phyloP scores from a whole-genome alignment of 1,284 basidiomycete genomes.

The Somion occarium region DNA sequence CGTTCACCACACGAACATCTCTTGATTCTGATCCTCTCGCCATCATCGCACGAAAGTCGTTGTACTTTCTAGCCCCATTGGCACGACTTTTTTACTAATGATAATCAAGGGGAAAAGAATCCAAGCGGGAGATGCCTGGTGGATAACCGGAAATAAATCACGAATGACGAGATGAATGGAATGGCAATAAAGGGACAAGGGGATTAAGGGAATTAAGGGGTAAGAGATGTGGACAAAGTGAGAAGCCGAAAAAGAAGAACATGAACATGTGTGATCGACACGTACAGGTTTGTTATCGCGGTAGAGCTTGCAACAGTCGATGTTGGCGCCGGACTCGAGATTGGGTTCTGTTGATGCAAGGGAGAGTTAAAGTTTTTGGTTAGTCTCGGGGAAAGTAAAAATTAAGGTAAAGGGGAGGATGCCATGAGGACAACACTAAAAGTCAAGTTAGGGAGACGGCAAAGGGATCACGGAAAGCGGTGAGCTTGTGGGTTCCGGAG shows the following conservation, averaged over 20 bases:
- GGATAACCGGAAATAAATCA: no score
- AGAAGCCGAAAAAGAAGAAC: background rate
- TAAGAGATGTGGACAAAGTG: background rate
- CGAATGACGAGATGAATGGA: conserved; percentile 4
- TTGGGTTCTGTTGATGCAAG: conserved; percentile 75
- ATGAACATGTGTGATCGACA: conserved; percentile 3
- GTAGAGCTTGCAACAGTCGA: conserved; percentile 96
- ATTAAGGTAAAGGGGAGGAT: background rate
- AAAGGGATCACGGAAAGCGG: no score
- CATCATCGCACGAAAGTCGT: no score
- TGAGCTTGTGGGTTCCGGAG: no score
- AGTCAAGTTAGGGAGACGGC: background rate
- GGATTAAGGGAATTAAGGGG: background rate
- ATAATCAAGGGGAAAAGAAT: no score
- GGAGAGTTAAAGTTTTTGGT: background rate
- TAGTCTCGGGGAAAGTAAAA: background rate
- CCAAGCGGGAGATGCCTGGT: no score
- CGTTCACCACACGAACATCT: no score
- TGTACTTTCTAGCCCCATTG: no score
- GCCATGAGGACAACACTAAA: background rate
- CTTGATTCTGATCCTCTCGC: no score
- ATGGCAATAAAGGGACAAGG: background rate
- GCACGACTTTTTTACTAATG: no score
- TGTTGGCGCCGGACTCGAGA: conserved; percentile 95
- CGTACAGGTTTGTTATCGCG: conserved; percentile 71